Percentiles rank a stretch among this genome's conserved stretches.
Conservation (phyloP, 2,329 filamentous ascomycete species). For the Alternaria atra region DNA sequence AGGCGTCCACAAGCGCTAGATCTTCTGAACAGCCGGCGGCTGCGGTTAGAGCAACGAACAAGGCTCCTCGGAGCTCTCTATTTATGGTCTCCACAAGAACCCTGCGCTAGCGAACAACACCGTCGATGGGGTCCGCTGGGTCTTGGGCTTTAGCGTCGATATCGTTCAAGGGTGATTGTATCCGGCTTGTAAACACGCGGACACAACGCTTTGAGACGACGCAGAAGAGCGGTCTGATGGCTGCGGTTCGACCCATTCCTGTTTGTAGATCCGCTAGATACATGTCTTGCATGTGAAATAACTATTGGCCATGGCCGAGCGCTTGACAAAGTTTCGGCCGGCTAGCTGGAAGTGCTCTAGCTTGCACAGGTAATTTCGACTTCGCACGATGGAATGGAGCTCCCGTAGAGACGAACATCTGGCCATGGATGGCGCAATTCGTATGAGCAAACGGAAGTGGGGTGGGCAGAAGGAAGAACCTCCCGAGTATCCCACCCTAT, state of each 20-base stretch:
- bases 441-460: not conserved
- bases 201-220: conserved; percentile 6
- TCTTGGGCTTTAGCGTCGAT: conserved; percentile 14
- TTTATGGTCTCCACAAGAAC: conserved; percentile 14
- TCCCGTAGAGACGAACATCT: conserved; percentile 7
- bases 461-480: not conserved
- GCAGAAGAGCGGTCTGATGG: conserved; percentile 18
- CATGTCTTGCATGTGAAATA: conserved; percentile 20
- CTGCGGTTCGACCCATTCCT: conserved; percentile 5
- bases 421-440: conserved; percentile 3
- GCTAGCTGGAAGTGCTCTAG: conserved; percentile 24
- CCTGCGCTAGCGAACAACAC: conserved; percentile 14
- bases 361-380: conserved; percentile 25
- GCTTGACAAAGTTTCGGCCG: conserved; percentile 17
- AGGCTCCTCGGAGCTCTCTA: conserved; percentile 7
- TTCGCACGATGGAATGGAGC: conserved; percentile 9
- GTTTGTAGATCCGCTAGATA: conserved; percentile 5
- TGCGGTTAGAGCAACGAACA: conserved; percentile 6
- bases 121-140: conserved; percentile 12
- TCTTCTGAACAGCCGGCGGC: conserved; percentile 16
- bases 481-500: not conserved
- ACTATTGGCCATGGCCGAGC: conserved; percentile 17
- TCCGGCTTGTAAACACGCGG: conserved; percentile 20
- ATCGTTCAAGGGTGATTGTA: conserved; percentile 11
- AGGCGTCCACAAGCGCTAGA: conserved; percentile 1